Evolutionary conservation across 345 rosid genomes (phyloP).

Genomic region (Corchorus capsularis): DNA sequence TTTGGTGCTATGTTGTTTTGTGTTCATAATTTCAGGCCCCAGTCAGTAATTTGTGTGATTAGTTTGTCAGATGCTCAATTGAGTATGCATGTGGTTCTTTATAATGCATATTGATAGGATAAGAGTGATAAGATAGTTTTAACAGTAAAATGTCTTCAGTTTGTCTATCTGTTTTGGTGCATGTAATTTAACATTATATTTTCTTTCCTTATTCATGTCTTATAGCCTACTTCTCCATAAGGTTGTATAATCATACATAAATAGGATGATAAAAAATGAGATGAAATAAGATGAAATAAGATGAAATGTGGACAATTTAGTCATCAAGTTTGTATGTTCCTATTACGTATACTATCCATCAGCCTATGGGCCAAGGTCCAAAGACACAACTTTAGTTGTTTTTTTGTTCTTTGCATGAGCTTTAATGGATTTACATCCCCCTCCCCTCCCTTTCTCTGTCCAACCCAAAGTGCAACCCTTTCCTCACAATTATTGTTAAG

Average conservation of each 20-base stretch:
- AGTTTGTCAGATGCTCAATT: background rate
- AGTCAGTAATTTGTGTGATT: background rate
- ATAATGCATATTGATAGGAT: background rate
- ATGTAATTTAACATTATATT: background rate
- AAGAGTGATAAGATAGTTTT: background rate
- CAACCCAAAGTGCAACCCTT: background rate
- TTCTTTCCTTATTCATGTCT: background rate
- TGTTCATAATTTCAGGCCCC: background rate
- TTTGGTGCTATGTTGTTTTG: background rate
- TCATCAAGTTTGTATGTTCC: background rate
- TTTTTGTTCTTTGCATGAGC: background rate
- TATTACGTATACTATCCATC: background rate
- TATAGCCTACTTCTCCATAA: background rate
- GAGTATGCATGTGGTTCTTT: background rate
- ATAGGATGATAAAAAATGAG: background rate
- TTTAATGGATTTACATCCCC: background rate
- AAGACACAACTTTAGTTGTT: background rate
- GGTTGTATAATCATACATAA: background rate
- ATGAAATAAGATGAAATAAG: background rate
- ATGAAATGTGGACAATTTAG: background rate
- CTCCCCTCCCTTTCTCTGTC: background rate
- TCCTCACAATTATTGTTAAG: background rate
- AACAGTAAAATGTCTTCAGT: background rate
- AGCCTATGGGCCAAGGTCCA: background rate
- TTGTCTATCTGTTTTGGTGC: background rate